A percentile compares a stretch with the other conserved stretches of the same genome.
Evolutionary conservation across 1,139 yeast genomes (phyloP).

Genomic region (Groenewaldozyma auringiensis): DNA sequence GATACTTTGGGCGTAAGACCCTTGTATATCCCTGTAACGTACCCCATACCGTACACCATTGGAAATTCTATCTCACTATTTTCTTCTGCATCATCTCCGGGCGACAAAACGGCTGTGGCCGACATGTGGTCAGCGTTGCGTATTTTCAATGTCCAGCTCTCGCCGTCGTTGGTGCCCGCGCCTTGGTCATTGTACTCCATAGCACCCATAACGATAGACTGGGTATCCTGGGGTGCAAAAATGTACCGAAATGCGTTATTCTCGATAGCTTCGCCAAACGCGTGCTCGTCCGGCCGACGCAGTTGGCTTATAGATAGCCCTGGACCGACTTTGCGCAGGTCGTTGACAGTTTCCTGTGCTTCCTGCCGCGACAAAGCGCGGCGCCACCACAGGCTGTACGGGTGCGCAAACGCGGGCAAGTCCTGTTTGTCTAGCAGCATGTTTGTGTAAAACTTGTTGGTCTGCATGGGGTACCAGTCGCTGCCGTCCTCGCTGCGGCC

Average conservation of each 20-base stretch:
- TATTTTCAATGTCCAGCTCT: not conserved
- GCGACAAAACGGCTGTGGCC: not conserved
- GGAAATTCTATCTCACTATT: constrained; percentile 35
- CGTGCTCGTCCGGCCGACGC: not conserved
- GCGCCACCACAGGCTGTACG: constrained; percentile 60
- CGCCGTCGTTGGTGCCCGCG: not conserved
- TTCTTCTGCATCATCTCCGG: not conserved
- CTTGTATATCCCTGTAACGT: constrained; percentile 52
- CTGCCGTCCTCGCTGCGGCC: too few species aligned
- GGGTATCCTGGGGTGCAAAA: constrained; percentile 1
- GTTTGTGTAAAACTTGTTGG: constrained; percentile 77
- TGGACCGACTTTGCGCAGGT: not conserved
- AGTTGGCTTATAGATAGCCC: not conserved
- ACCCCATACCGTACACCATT: constrained; percentile 65
- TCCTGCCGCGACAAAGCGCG: not conserved
- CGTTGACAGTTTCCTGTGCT: not conserved
- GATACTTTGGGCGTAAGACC: constrained; percentile 50
- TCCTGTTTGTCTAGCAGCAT: constrained; percentile 56
- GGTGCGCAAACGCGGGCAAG: constrained; percentile 64
- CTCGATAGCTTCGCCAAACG: not conserved
- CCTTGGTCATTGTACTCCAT: constrained; percentile 31
- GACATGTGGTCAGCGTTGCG: not conserved
- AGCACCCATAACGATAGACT: constrained; percentile 18
- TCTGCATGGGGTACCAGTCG: constrained; percentile 43
- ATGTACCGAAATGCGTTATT: not conserved